Evolutionary conservation across 106 monocot genomes (phyloP).

Genomic region (Dendrobium huoshanense): DNA sequence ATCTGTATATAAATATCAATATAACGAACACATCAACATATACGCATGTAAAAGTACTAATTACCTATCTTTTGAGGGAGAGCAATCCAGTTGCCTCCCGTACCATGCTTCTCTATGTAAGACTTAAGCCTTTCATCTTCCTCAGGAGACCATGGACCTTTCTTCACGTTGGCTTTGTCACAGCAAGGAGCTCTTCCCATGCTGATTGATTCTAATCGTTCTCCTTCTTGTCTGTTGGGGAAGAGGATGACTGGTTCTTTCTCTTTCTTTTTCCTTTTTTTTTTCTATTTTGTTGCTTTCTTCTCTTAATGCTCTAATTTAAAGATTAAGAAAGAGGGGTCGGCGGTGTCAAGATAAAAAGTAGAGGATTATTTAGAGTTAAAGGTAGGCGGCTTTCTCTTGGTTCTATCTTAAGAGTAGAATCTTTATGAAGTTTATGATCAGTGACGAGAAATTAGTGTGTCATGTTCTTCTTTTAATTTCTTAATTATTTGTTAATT

Average conservation of each 20-base stretch:
- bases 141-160: constrained; percentile 85
- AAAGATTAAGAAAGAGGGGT: constrained; percentile 1
- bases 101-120: constrained; percentile 78
- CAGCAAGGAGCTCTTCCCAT: constrained; percentile 61
- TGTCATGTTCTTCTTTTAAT: background rate
- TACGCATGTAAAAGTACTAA: background rate
- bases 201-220: background rate
- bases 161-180: constrained; percentile 89
- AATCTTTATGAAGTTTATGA: background rate
- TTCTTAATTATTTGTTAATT: background rate
- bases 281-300: background rate
- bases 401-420: constrained; percentile 2
- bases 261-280: background rate
- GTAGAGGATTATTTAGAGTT: background rate
- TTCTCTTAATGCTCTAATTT: background rate
- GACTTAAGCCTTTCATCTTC: constrained; percentile 78
- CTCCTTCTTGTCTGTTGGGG: too few relatives aligned
- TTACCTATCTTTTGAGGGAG: constrained; percentile 83
- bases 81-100: constrained; percentile 86
- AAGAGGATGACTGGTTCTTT: background rate
- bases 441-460: background rate
- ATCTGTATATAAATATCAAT: background rate
- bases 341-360: background rate
- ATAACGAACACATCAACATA: background rate
- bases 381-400: background rate